These are phyloP conservation scores for Globisporangium nodosum DNA, from an alignment of 352 stramenopile genomes.

Conservation along the genomic window DNA sequence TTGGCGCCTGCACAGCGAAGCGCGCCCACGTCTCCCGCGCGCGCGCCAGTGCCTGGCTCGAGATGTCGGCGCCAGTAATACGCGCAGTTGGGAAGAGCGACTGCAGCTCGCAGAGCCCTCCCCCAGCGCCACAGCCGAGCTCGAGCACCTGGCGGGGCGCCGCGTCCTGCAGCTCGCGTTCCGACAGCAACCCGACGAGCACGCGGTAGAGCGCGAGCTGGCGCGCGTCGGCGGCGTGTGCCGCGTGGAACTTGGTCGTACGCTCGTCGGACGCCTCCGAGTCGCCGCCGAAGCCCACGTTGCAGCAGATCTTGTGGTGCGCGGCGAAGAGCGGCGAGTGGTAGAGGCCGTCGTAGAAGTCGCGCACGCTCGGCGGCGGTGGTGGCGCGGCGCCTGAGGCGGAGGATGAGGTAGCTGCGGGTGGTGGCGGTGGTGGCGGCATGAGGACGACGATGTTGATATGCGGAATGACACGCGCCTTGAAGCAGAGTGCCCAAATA, in stretches of 20 bases:
- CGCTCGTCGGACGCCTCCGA: background rate
- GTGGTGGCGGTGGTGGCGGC: background rate
- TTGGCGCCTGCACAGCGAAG: conserved; percentile 27
- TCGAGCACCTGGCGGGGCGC: conserved; percentile 47
- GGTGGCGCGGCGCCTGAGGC: background rate
- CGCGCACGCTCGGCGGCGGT: conserved; percentile 32
- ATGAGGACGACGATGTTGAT: background rate
- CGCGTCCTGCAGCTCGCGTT: conserved; percentile 12
- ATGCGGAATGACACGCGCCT: background rate
- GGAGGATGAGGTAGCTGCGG: background rate
- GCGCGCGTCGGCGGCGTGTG: conserved; percentile 29
- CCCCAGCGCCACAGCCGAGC: conserved; percentile 56
- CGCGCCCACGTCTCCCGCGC: conserved; percentile 58
- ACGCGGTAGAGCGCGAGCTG: conserved; percentile 59
- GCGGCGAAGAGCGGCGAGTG: conserved; percentile 57
- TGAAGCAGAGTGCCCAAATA: too few species aligned
- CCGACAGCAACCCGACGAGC: conserved; percentile 34
- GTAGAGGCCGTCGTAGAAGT: conserved; percentile 78
- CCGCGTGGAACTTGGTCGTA: conserved; percentile 22
- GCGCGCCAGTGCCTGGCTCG: conserved; percentile 56
- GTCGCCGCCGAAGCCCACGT: conserved; percentile 43
- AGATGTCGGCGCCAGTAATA: conserved; percentile 51
- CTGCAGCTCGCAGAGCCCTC: conserved; percentile 59
- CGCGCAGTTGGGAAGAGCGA: conserved; percentile 42
- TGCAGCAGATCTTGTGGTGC: conserved; percentile 66